Base-by-base conservation (phyloP, 177 flowering plant genomes). In the Tripterygium wilfordii region DNA sequence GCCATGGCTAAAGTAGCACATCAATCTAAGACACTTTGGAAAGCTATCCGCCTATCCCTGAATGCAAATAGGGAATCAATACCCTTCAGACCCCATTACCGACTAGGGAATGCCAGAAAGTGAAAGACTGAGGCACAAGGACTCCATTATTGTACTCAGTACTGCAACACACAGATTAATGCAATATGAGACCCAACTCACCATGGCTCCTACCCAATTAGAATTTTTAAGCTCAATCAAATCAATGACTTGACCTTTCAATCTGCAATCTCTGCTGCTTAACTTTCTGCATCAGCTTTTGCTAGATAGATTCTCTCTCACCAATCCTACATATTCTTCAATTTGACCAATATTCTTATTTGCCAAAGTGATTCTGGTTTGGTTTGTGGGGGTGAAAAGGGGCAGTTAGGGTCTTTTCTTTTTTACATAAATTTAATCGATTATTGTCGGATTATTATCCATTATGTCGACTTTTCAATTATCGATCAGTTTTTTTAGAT, bases 41-140 rank as follows among this genome's bases (percentile, higher is more conserved):
- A 58, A 58, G 62, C 46, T 37, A 29, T 28, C 10, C 10, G 7
- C 10, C 31, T 5, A 5, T 28, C 10, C 31, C 28, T 7, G 19
- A 49, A n/a, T 51, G 30, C 39, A 17, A 39, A 38, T 44, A 2
- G 5, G 56, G 51, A 58, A 58, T 58, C 56, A 42, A 58, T 58
- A n/a, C 37, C 41, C 45, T 58, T 58, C 27, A 18, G 23, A 21
- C 55, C 27, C 24, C 1, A 16, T 41, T 38, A 32, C 29, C 26
- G 10, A 57, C 42, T 36, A 8, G 47, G 48, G 13, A 39, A 22
- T 35, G 22, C 8, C 19, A 45, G 42, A 57, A 57, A 28, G 32
- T 39, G 31, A n/a, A 25, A 10, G 1, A 18, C 39, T 15, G 39
- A n/a, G 9, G 17, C 36, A 45, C 1, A 29, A 16, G 19, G 10